Evolutionary conservation across 2,329 filamentous ascomycete genomes (phyloP).

Genomic region (Shiraia bambusicola): DNA sequence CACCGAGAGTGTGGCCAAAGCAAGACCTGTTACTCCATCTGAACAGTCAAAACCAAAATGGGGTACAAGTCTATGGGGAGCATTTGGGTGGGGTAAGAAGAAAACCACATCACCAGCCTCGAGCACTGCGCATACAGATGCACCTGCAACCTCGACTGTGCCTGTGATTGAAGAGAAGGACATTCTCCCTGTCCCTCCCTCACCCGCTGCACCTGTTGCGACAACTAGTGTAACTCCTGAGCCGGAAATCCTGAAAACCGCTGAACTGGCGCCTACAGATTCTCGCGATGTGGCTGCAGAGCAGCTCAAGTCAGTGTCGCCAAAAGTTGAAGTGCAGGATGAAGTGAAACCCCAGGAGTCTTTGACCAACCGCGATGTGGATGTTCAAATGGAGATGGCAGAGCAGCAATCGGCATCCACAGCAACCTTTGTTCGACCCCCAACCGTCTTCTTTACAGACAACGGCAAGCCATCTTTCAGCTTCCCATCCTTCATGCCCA

Average conservation of each 20-base stretch:
- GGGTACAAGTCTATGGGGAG: constrained; percentile 31
- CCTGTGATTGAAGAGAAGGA: constrained; percentile 5
- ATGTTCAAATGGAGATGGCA: background rate
- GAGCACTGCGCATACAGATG: constrained; percentile 2
- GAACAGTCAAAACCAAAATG: constrained; percentile 20
- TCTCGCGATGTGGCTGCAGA: too few species aligned
- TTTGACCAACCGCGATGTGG: background rate
- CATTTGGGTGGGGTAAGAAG: constrained; percentile 39
- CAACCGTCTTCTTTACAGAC: constrained; percentile 12
- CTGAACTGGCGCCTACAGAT: too few species aligned
- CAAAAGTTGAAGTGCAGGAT: too few species aligned
- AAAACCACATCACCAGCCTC: constrained; percentile 17
- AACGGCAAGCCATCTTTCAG: constrained; percentile 9
- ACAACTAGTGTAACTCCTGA: too few species aligned
- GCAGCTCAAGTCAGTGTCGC: too few species aligned
- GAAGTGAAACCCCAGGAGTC: too few species aligned
- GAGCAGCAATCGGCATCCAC: background rate
- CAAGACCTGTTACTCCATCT: constrained; percentile 5
- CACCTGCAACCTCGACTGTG: background rate
- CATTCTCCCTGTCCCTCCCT: constrained; percentile 3
- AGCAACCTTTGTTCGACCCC: constrained; percentile 6
- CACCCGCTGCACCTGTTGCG: background rate
- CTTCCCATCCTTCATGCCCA: background rate
- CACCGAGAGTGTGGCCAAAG: constrained; percentile 2
- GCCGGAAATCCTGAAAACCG: too few species aligned